Conservation (phyloP, 169 alveolate species). For the Prorocentrum cordatum region DNA sequence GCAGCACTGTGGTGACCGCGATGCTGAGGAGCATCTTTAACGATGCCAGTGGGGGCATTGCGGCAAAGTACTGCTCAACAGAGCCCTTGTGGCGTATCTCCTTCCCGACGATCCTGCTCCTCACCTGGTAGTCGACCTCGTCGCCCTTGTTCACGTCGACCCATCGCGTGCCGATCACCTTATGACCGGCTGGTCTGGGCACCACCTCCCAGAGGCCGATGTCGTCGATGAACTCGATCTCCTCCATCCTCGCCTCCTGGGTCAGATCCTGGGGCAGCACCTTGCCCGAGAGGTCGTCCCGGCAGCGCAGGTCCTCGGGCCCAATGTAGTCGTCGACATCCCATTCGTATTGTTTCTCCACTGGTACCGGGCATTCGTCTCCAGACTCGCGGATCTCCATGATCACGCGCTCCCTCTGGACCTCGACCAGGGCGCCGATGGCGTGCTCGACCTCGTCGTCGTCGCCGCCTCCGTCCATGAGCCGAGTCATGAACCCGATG, state of each 20-base stretch:
- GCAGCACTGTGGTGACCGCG: not conserved
- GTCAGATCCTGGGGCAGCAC: not conserved
- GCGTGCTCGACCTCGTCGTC: too few relatives aligned
- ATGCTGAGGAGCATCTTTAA: not conserved
- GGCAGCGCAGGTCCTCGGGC: too few relatives aligned
- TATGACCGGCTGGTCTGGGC: not conserved
- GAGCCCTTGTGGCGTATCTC: too few relatives aligned
- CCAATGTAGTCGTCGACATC: too few relatives aligned
- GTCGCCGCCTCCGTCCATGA: too few relatives aligned
- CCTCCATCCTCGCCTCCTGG: not conserved
- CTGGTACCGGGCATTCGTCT: too few relatives aligned
- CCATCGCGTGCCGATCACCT: not conserved
- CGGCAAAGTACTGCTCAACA: not conserved
- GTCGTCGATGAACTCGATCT: not conserved
- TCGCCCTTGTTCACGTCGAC: constrained; percentile 10
- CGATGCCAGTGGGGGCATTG: not conserved
- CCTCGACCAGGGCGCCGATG: too few relatives aligned
- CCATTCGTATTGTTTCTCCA: too few relatives aligned
- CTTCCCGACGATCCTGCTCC: not conserved
- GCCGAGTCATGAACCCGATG: too few relatives aligned
- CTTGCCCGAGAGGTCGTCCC: not conserved
- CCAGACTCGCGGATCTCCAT: too few relatives aligned
- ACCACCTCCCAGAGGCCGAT: constrained; percentile 7
- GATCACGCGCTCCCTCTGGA: too few relatives aligned
- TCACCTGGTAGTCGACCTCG: not conserved